These are phyloP conservation scores for Penicillium concentricum DNA, from an alignment of 2,329 filamentous ascomycete species.

Conservation along the genomic window DNA sequence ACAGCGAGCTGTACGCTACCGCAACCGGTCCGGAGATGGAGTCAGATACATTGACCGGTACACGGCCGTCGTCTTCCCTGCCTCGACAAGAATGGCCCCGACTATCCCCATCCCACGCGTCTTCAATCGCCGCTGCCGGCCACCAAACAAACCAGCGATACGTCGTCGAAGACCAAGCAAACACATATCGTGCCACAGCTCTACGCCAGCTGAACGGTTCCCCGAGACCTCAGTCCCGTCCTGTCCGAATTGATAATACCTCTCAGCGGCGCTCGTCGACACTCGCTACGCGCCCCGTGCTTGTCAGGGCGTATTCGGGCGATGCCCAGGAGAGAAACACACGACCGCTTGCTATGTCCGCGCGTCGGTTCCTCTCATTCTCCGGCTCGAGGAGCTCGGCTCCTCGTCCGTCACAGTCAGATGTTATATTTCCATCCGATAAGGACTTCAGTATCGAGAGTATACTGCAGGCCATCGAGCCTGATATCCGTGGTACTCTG, in stretches of 20 bases:
- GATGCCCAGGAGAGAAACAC: conserved; percentile 32
- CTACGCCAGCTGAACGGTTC: conserved; percentile 35
- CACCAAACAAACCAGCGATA: conserved; percentile 25
- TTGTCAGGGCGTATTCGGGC: conserved; percentile 45
- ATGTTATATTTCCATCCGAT: conserved; percentile 45
- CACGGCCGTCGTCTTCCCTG: conserved; percentile 30
- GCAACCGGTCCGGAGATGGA: conserved; percentile 30
- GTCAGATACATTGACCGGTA: conserved; percentile 28
- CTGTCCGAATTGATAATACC: conserved; percentile 24
- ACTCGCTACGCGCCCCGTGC: conserved; percentile 43
- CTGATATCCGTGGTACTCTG: conserved; percentile 58
- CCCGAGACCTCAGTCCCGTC: conserved; percentile 26
- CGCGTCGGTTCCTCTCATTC: conserved; percentile 33
- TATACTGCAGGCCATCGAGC: conserved; percentile 57
- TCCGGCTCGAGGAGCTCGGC: conserved; percentile 20
- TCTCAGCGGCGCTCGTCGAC: conserved; percentile 28
- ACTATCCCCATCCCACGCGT: conserved; percentile 26
- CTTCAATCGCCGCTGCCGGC: conserved; percentile 19
- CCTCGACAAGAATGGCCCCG: conserved; percentile 34
- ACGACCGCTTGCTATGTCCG: conserved; percentile 32
- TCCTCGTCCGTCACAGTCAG: conserved; percentile 18
- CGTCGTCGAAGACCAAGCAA: conserved; percentile 19
- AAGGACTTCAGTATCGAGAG: conserved; percentile 57
- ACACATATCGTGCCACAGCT: conserved; percentile 31
- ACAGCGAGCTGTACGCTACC: conserved; percentile 6